Evolutionary conservation across 345 rosid species (phyloP), one percentile per base, ranked within the genome.

Genomic region (Luvunga scandens): DNA sequence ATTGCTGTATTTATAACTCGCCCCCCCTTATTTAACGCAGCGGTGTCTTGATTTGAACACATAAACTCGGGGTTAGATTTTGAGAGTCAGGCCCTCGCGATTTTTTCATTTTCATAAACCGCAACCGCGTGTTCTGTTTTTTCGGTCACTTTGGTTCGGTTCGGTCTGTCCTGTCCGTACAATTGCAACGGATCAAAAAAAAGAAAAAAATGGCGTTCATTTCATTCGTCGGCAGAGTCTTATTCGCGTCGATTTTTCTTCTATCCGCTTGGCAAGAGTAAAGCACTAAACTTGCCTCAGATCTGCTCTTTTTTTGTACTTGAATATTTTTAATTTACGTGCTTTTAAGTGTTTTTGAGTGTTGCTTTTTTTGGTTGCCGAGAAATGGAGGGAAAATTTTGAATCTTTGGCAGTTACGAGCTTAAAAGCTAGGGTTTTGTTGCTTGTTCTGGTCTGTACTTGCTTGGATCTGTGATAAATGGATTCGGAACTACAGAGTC

Each of bases 241-340:
- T 92, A 63, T 90, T 92, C 79, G 94, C 87, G 22, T 89, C 96
- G 48, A 81, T 92, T 63, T 92, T 92, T 75, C 83, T 92, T 78
- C 89, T 92, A 73, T 88, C 94, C 34, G 97, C 97, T 70, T 92
- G 87, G 89, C 90, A 92, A 78, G 90, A 88, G 97, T 90, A 89
- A 86, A 80, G 69, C 67, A 42, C 83, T 38, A 9, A 62, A 65
- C 42, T 34, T 75, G 7, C 21, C 22, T 67, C 68, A 80, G 86
- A 86, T 87, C 85, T 85, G 72, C 75, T 53, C 34, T 72, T 75
- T 21, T 39, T 1, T 69, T 53, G 10, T 56, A 25, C 55, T 74
- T 1, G 1, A 4, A 42, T 42, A 45, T 9, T 72, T 61, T 61
- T 13, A 9, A 56, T 56, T 30, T 53, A 18, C 45, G 53, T 65